Conservation (phyloP, 2,329 filamentous ascomycete genomes). For the Epicoccum sorghinum region DNA sequence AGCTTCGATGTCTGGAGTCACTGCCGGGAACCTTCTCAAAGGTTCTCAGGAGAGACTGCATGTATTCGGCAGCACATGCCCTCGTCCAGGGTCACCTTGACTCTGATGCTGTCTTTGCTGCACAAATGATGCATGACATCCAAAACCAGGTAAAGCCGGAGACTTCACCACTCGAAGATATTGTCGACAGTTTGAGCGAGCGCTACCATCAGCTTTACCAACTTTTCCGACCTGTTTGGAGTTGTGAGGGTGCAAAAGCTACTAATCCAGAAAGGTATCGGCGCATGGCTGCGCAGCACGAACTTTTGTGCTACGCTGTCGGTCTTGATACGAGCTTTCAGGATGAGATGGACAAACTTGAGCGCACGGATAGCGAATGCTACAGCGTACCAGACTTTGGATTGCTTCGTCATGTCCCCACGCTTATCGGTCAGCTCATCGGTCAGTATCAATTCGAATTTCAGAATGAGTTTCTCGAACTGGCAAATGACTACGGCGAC, state of each 20-base stretch:
- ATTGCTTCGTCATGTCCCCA: conserved; percentile 3
- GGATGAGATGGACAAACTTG: neutral
- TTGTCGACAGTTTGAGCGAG: neutral
- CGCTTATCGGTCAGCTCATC: conserved; percentile 4
- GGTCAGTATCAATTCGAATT: neutral
- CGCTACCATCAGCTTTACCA: neutral
- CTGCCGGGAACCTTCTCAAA: neutral
- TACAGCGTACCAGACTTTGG: neutral
- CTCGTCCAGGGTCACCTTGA: neutral
- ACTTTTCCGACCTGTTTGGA: neutral
- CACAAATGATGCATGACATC: conserved; percentile 20
- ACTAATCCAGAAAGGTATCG: neutral
- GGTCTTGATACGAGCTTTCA: neutral
- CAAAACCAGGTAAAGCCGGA: conserved; percentile 8
- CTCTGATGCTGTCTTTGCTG: conserved; percentile 10
- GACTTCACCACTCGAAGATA: neutral
- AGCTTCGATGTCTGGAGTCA: neutral
- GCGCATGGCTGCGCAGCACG: neutral
- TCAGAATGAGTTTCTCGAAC: neutral
- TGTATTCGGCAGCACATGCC: neutral
- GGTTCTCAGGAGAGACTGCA: neutral
- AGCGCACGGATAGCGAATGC: neutral
- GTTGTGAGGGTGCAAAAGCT: neutral
- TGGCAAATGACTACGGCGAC: neutral
- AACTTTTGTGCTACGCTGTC: neutral